phyloP scores from a whole-genome alignment of 1,139 yeast species.

The Yamadazyma atlantica region DNA sequence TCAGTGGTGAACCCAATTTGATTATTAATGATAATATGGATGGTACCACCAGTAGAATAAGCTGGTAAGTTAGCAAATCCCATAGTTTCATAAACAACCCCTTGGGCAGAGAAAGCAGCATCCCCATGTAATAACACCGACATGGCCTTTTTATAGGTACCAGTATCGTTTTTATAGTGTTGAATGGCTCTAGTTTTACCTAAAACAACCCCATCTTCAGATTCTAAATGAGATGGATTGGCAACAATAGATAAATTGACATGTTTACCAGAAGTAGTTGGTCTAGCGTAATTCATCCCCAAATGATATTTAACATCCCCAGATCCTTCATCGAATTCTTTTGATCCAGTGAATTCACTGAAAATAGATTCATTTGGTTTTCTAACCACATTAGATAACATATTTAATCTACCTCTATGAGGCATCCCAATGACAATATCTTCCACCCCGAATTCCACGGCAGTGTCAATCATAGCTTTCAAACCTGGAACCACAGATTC shows the following conservation, averaged over 20 bases:
- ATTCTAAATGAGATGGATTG: conserved; percentile 97
- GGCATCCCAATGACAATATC: conserved; percentile 99
- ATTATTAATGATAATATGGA: conserved; percentile 93
- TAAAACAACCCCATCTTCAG: conserved; percentile 97
- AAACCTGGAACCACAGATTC: conserved; percentile 96
- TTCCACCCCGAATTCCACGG: conserved; percentile 92
- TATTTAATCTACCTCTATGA: conserved; percentile 98
- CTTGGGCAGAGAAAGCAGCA: conserved; percentile 98
- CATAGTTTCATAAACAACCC: conserved; percentile 98
- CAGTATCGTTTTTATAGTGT: conserved; percentile 86
- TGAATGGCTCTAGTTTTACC: conserved; percentile 98
- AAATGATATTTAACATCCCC: conserved; percentile 99
- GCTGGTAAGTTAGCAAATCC: conserved; percentile 92
- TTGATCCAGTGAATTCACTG: conserved; percentile 91
- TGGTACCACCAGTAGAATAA: conserved; percentile 97
- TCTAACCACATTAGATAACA: conserved; percentile 96
- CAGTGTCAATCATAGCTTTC: conserved; percentile 90
- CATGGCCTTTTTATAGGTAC: conserved; percentile 81
- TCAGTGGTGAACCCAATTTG: conserved; percentile 99
- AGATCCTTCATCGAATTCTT: conserved; percentile 84
- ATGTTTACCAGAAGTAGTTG: conserved; percentile 96
- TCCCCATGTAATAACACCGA: conserved; percentile 96
- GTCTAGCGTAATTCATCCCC: conserved; percentile 99
- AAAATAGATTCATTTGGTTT: conserved; percentile 98
- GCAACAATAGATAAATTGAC: conserved; percentile 96